Evolutionary conservation across 495 filamentous ascomycete species (phyloP).

Genomic region (Rhizodiscina lignyota): DNA sequence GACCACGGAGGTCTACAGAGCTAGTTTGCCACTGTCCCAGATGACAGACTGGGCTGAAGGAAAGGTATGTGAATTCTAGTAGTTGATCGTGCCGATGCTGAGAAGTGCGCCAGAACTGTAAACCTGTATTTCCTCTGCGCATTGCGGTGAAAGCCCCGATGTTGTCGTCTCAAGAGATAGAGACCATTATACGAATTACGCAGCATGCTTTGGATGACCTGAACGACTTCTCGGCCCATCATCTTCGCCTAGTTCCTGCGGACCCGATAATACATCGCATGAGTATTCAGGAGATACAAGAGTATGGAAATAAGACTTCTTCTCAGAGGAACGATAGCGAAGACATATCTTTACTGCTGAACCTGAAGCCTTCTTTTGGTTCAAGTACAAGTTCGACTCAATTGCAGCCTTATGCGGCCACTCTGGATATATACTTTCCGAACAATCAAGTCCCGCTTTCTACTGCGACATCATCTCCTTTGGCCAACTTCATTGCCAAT

Average conservation of each 20-base stretch:
- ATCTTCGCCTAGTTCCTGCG: conserved; percentile 59
- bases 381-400: too few relatives aligned
- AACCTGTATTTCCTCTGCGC: conserved; percentile 70
- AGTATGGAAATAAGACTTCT: too few relatives aligned
- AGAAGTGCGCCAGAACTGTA: conserved; percentile 46
- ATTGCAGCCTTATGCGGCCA: conserved; percentile 47
- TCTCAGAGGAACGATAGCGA: conserved; percentile 18
- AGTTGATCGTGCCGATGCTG: conserved; percentile 1
- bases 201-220: conserved; percentile 82
- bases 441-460: conserved; percentile 57
- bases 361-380: too few relatives aligned
- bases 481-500: conserved; percentile 67
- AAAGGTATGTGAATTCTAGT: conserved; percentile 39
- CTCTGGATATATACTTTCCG: conserved; percentile 67
- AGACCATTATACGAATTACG: conserved; percentile 63
- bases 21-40: conserved; percentile 61
- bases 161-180: conserved; percentile 50
- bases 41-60: conserved; percentile 93
- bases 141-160: conserved; percentile 60
- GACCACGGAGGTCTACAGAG: conserved; percentile 89
- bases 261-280: too few relatives aligned
- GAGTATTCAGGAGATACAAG: too few relatives aligned
- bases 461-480: conserved; percentile 53
- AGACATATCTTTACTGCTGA: too few relatives aligned
- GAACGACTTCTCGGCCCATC: conserved; percentile 85